phyloP scores from a whole-genome alignment of 371 early-diverging fungal species.

The Mucor plumbeus region DNA sequence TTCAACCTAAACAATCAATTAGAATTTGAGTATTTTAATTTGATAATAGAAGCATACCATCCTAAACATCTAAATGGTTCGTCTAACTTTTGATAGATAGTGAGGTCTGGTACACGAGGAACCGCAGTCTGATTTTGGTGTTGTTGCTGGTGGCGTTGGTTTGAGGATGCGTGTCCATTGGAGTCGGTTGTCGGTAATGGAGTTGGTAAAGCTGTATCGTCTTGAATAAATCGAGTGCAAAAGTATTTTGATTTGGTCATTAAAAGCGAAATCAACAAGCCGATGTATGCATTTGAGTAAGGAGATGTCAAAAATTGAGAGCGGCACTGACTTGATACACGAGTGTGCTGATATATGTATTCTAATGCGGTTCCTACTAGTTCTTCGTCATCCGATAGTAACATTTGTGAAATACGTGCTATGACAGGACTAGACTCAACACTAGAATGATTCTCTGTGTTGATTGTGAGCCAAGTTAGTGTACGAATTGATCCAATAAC shows the following conservation, averaged over 20 bases:
- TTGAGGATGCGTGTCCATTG: too few species aligned
- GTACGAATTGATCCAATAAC: constrained; percentile 69
- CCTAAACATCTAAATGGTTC: constrained; percentile 57
- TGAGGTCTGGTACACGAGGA: constrained; percentile 42
- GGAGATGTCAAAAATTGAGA: constrained; percentile 44
- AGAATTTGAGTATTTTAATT: neutral
- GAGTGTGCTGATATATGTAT: constrained; percentile 72
- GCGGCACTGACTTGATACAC: constrained; percentile 53
- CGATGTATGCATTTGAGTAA: constrained; percentile 54
- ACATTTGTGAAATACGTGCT: constrained; percentile 43
- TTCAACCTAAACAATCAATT: constrained; percentile 22
- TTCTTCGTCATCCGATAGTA: constrained; percentile 75
- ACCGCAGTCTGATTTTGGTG: constrained; percentile 1
- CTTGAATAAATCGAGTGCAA: constrained; percentile 32
- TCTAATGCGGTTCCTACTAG: constrained; percentile 70
- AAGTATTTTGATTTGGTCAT: constrained; percentile 47
- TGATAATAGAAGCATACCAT: constrained; percentile 33
- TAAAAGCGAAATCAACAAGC: constrained; percentile 52
- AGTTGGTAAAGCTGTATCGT: constrained; percentile 24
- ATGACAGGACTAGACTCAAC: constrained; percentile 19
- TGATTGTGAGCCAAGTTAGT: constrained; percentile 60
- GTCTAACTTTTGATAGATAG: constrained; percentile 44
- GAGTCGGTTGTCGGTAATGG: neutral
- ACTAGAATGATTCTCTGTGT: constrained; percentile 5
- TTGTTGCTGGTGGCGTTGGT: neutral